Base-by-base conservation (phyloP, 306 rosid species). In the Ziziphus jujuba region DNA sequence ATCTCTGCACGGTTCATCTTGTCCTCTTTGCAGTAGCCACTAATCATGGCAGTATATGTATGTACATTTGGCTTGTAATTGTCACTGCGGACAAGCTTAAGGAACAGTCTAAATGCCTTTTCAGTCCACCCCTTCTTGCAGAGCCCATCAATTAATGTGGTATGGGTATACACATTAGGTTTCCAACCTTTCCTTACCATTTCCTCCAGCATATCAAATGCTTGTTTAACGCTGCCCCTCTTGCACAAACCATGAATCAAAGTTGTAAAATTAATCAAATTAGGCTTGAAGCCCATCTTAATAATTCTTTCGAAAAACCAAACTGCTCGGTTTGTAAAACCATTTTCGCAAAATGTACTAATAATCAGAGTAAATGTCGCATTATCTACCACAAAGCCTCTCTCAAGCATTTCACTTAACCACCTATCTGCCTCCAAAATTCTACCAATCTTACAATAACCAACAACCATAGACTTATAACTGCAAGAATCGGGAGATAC, bases 51-150 rank as follows among this genome's bases (percentile, higher is more conserved):
- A 66, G 96, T 93, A 75, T 90, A 93, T 0, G 97, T 93, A 63
- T 83, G 82, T 44, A 86, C 95, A 79, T 86, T 90, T 12, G 92
- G 97, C 79, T 88, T 88, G 75, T 86, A 79, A 73, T 63, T 79
- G 23, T 90, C 89, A 8, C 97, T 93, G 69, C 96, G 82, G 16
- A 93, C 97, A 74, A 93, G 99, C 79, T 93, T 93, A 66, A 90
- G 88, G 79, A 93, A 90, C 69, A 90, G 56, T 53, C 99, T 83
- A 61, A 93, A 93, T 6, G 97, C 99, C 83, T 74, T 90, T 70
- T 93, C 99, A 9, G 96, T 83, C 99, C 99, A 93, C 19, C 99
- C 99, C 77, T 93, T 93, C 90, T 88, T 90, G 75, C 97, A 93
- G 21, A 93, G 86, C 50, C 97, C 97, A 67, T 86, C 81, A 57